Evolutionary conservation across 2,329 filamentous ascomycete genomes (phyloP).

Genomic region (Aspergillus bombycis): DNA sequence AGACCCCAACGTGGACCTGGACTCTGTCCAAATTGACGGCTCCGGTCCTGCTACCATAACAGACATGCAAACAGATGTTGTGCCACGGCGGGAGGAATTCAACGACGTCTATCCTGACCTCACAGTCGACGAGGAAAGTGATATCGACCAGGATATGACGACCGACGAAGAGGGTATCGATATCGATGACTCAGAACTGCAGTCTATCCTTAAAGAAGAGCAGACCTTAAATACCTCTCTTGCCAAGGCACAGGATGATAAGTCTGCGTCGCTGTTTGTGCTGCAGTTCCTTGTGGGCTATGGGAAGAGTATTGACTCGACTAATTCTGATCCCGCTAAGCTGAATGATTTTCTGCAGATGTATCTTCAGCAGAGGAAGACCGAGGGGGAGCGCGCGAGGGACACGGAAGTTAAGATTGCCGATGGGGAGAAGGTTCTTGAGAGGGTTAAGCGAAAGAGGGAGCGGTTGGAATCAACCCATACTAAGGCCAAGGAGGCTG

Average conservation of each 20-base stretch:
- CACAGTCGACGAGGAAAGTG: not conserved
- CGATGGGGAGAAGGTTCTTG: slow-evolving; percentile 30
- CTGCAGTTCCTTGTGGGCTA: slow-evolving; percentile 39
- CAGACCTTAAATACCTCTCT: slow-evolving; percentile 37
- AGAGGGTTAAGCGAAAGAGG: slow-evolving; percentile 12
- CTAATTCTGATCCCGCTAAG: slow-evolving; percentile 33
- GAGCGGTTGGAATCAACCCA: not conserved
- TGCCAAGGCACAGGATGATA: slow-evolving; percentile 31
- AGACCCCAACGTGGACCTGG: slow-evolving; percentile 56
- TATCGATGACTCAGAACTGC: slow-evolving; percentile 26
- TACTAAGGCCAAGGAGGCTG: slow-evolving; percentile 28
- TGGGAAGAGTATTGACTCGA: slow-evolving; percentile 33
- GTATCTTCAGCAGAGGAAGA: slow-evolving; percentile 37
- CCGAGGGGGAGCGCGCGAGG: slow-evolving; percentile 29
- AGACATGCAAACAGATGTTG: slow-evolving; percentile 63
- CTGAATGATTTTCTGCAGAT: slow-evolving; percentile 38
- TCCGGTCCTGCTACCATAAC: slow-evolving; percentile 60
- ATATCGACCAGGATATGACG: slow-evolving; percentile 1
- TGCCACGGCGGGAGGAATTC: slow-evolving; percentile 60
- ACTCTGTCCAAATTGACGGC: slow-evolving; percentile 64
- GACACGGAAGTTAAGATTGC: slow-evolving; percentile 28
- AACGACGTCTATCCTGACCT: slow-evolving; percentile 55
- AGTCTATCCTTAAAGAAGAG: slow-evolving; percentile 33
- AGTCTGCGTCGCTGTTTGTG: slow-evolving; percentile 27
- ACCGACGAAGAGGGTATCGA: slow-evolving; percentile 11